Evolutionary conservation across 179 eudicot genomes (phyloP), one percentile per base, ranked within the genome.

Genomic region (Camellia oleifera): DNA sequence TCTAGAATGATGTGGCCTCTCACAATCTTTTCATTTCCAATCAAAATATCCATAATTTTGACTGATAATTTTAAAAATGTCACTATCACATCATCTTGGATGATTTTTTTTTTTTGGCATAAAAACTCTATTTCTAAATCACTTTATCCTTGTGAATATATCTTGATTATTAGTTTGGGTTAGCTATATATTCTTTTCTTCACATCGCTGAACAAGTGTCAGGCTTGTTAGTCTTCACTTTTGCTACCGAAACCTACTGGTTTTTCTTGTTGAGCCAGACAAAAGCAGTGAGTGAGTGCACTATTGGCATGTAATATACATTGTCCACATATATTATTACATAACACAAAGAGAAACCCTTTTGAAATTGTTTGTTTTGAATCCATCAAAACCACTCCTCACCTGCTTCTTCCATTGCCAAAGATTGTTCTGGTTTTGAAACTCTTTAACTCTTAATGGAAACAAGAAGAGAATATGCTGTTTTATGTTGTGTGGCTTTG

Each of bases 141-240:
- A 32, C 40, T 57, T 14, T 57, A 57, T 9, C 58, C 81, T 78
- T 86, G 81, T 82, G 73, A 69, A 82, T 79, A 57, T 77, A 63
- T 79, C 81, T 23, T 70, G 78, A 69, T 72, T 75, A 75, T 66
- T 73, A 42, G 26, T 76, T 64, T 14, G 17, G 18, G 48, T 18
- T 82, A 50, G 45, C 57, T 79, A 74, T 61, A 83, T 85, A 89
- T 82, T 84, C 82, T 80, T 76, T 82, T 65, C 65, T 67, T 81
- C 76, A 79, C 84, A 82, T 85, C 81, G 80, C 79, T 69, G 66
- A 80, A 45, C 81, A 87, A 90, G 88, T 88, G 89, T 89, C 80
- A 86, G 85, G 88, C 95, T 89, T 88, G 88, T 82, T 88, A 76
- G 79, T 69, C 77, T 79, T 79, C 86, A 69, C 79, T 80, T 85